Percentiles rank a stretch among this genome's conserved stretches.
Conservation (phyloP, 495 filamentous ascomycete genomes). For the Tuber magnatum region DNA sequence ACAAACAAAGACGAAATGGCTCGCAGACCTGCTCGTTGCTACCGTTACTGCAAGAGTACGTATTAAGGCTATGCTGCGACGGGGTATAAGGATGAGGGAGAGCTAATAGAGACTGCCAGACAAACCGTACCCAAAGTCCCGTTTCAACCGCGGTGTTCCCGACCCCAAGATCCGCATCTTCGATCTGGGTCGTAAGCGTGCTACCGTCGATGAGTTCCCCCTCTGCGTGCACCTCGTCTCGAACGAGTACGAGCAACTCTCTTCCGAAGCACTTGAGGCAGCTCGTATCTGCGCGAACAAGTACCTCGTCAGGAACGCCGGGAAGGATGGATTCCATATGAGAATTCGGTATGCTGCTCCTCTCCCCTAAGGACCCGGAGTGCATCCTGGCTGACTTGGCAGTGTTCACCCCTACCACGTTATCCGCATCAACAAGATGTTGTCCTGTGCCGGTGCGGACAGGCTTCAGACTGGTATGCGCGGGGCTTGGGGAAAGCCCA, state of each 20-base stretch:
- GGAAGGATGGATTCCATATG: constrained; percentile 98
- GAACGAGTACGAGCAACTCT: constrained; percentile 98
- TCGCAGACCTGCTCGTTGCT: constrained; percentile 93
- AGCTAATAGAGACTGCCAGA: constrained; percentile 12
- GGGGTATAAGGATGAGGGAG: constrained; percentile 4
- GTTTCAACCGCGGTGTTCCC: constrained; percentile 99
- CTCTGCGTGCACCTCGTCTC: constrained; percentile 94
- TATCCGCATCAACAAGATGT: constrained; percentile 99
- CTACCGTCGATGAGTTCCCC: constrained; percentile 94
- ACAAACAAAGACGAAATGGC: constrained; percentile 76
- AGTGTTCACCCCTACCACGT: constrained; percentile 95
- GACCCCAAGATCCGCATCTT: constrained; percentile 98
- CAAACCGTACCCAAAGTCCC: constrained; percentile 94
- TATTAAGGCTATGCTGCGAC: not conserved
- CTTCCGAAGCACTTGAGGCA: constrained; percentile 93
- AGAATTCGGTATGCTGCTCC: constrained; percentile 55
- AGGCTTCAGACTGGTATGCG: constrained; percentile 98
- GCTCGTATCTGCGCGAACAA: constrained; percentile 99
- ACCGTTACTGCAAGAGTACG: constrained; percentile 99
- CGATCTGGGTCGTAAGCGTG: constrained; percentile 96
- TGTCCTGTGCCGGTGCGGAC: constrained; percentile 99
- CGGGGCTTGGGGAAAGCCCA: constrained; percentile 97
- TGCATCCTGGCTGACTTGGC: constrained; percentile 16
- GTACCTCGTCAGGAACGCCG: constrained; percentile 89
- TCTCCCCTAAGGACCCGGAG: not conserved